Percentiles rank a stretch among this genome's conserved stretches.
Evolutionary conservation across 768 basidiomycete genomes (phyloP).

Genomic region (Fomitopsis serialis): DNA sequence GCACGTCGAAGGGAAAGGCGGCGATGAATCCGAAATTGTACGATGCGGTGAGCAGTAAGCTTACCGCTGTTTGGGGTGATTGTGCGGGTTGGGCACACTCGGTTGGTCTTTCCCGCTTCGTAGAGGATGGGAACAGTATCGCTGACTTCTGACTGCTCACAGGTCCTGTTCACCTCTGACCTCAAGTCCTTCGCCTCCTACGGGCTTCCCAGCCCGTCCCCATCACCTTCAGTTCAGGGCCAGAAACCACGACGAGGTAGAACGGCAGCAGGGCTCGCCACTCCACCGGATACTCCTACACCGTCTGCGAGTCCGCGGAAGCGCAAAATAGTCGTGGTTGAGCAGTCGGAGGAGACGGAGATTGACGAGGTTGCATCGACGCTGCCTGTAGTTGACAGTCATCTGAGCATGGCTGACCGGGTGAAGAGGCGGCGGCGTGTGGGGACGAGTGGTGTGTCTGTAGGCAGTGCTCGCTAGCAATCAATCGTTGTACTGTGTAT

Average conservation of each 20-base stretch:
- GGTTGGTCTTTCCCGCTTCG: conserved; percentile 33
- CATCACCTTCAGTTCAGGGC: conserved; percentile 8
- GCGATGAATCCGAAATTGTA: conserved; percentile 76
- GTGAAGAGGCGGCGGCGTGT: conserved; percentile 19
- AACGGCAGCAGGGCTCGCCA: background rate
- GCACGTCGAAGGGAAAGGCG: conserved; percentile 40
- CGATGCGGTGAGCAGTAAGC: conserved; percentile 57
- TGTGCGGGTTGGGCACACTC: conserved; percentile 92
- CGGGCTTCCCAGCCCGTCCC: conserved; percentile 18
- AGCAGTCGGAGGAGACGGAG: background rate
- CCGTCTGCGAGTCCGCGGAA: conserved; percentile 2
- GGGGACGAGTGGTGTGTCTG: background rate
- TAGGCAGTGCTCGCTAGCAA: background rate
- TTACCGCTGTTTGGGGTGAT: conserved; percentile 69
- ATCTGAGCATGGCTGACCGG: conserved; percentile 17
- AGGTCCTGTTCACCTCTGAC: conserved; percentile 36
- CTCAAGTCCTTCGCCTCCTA: conserved; percentile 30
- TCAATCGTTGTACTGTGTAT: background rate
- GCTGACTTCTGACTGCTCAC: background rate
- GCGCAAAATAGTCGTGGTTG: background rate
- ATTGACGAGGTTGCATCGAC: background rate
- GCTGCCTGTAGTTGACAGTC: background rate
- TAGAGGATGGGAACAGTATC: no score
- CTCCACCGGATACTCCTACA: background rate
- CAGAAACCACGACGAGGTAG: background rate